Conservation (phyloP, 2,329 filamentous ascomycete genomes). For the Arthrobotrys iridis region DNA sequence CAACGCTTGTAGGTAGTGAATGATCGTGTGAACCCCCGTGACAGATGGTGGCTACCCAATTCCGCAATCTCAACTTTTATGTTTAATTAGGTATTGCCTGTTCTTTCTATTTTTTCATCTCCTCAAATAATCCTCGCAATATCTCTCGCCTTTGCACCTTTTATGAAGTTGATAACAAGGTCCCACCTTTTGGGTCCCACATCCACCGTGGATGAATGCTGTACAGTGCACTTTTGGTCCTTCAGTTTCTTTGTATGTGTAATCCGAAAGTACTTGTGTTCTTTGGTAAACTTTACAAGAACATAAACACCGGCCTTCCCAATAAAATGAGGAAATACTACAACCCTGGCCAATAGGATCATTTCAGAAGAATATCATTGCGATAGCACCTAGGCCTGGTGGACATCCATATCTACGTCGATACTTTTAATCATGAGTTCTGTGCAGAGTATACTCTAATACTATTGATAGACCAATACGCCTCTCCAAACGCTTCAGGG, state of each 20-base stretch:
- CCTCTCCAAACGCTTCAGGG: conserved; percentile 74
- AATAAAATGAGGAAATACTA: neutral
- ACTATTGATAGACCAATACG: conserved; percentile 81
- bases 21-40: too few species aligned
- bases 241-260: neutral
- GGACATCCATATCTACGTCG: too few species aligned
- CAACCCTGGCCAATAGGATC: neutral
- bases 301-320: neutral
- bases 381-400: too few species aligned
- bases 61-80: too few species aligned
- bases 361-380: neutral
- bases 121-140: neutral
- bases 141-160: neutral
- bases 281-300: neutral
- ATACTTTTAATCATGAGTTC: conserved; percentile 6
- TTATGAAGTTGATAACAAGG: neutral
- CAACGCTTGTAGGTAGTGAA: neutral
- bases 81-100: neutral
- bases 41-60: neutral
- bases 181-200: neutral
- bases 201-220: neutral
- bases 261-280: neutral
- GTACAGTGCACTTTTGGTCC: neutral
- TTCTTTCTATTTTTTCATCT: neutral
- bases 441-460: conserved; percentile 69